Evolutionary conservation across 306 rosid genomes (phyloP).

Genomic region (Rosa persica): DNA sequence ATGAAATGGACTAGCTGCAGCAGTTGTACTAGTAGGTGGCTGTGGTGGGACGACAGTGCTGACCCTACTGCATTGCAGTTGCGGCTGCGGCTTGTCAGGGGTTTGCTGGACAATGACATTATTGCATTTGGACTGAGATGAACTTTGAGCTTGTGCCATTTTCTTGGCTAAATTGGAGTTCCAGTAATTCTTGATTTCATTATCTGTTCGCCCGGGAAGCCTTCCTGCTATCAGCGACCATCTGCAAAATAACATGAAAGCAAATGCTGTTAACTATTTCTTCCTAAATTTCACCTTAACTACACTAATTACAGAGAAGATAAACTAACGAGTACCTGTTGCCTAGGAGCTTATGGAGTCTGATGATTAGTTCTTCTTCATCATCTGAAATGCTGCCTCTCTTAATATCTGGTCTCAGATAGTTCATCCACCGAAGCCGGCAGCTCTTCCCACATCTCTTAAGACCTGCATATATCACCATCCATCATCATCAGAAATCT

Average conservation of each 20-base stretch:
- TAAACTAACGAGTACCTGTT: neutral
- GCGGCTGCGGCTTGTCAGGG: neutral
- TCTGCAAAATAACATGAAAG: neutral
- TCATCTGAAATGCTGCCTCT: slow-evolving; percentile 17
- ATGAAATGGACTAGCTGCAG: neutral
- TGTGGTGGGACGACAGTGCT: neutral
- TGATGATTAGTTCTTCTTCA: slow-evolving; percentile 11
- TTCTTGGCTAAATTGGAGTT: slow-evolving; percentile 9
- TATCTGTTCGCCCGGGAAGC: slow-evolving; percentile 21
- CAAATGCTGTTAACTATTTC: neutral
- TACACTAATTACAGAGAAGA: neutral
- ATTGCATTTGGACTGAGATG: neutral
- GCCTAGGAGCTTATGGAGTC: slow-evolving; percentile 15
- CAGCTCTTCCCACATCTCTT: slow-evolving; percentile 16
- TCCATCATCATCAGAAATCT: neutral
- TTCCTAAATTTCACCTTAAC: neutral
- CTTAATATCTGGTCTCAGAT: slow-evolving; percentile 13
- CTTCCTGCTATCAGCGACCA: slow-evolving; percentile 20
- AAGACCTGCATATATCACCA: slow-evolving; percentile 4
- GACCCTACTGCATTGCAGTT: neutral
- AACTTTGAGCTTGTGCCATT: slow-evolving; percentile 7
- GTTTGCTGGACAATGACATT: neutral
- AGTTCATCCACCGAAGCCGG: slow-evolving; percentile 17
- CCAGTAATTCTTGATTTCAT: slow-evolving; percentile 21
- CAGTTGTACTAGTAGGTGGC: neutral